These are phyloP conservation scores for Alliaria petiolata DNA, from an alignment of 345 rosid species.

Conservation along the genomic window DNA sequence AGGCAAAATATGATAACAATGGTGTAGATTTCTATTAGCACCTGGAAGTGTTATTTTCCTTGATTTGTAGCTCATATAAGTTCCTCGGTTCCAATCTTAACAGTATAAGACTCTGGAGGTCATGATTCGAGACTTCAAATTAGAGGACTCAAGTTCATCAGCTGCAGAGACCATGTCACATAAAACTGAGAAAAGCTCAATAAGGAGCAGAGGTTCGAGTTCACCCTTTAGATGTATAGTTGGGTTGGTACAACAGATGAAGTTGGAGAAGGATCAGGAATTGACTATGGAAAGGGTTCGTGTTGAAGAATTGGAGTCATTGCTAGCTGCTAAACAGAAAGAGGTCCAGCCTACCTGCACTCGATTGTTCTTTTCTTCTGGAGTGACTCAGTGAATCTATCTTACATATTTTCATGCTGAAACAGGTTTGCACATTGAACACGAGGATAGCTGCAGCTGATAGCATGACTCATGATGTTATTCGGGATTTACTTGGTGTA, in stretches of 20 bases:
- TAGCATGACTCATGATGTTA: slow-evolving; percentile 96
- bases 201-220: slow-evolving; percentile 78
- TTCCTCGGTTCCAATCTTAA: slow-evolving; percentile 26
- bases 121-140: slow-evolving; percentile 61
- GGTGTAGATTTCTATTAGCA: neutral
- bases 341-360: slow-evolving; percentile 47
- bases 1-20: neutral
- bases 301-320: slow-evolving; percentile 64
- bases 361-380: neutral
- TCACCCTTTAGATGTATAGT: slow-evolving; percentile 93
- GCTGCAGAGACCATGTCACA: slow-evolving; percentile 38
- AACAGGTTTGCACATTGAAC: slow-evolving; percentile 67
- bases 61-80: slow-evolving; percentile 4
- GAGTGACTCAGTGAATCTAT: slow-evolving; percentile 7
- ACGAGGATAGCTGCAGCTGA: slow-evolving; percentile 88
- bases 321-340: slow-evolving; percentile 59
- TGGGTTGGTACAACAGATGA: slow-evolving; percentile 84
- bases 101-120: slow-evolving; percentile 81
- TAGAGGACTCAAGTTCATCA: slow-evolving; percentile 45
- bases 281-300: slow-evolving; percentile 59
- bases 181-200: slow-evolving; percentile 51
- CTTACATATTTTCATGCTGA: slow-evolving; percentile 10
- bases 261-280: slow-evolving; percentile 75
- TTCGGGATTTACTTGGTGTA: slow-evolving; percentile 88
- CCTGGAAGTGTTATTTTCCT: neutral